Conservation (phyloP, 768 basidiomycete species). For the Rhizopogon roseolus region DNA sequence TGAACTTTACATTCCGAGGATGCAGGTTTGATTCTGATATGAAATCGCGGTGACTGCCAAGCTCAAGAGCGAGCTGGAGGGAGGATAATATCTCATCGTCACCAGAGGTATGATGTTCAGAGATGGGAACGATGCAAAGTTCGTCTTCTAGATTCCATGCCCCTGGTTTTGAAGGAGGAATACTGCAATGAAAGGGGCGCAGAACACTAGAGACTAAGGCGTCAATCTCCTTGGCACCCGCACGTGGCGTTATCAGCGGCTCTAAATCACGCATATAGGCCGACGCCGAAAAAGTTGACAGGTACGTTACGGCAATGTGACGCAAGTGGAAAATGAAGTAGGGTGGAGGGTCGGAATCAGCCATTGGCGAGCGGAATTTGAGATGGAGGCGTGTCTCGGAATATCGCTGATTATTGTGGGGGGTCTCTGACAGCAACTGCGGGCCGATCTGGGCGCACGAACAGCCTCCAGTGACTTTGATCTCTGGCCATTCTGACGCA, state of each 20-base stretch:
- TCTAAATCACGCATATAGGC: constrained; percentile 19
- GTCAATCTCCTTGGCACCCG: constrained; percentile 33
- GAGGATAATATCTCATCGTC: constrained; percentile 5
- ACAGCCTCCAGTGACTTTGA: constrained; percentile 40
- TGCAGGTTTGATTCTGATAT: constrained; percentile 18
- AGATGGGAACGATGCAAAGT: constrained; percentile 17
- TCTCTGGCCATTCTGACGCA: constrained; percentile 51
- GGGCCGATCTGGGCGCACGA: constrained; percentile 31
- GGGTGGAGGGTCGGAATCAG: constrained; percentile 25
- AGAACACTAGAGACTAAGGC: constrained; percentile 36
- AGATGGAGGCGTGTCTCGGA: constrained; percentile 13
- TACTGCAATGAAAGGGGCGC: constrained; percentile 36
- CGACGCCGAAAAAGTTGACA: constrained; percentile 33
- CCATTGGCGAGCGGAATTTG: constrained; percentile 27
- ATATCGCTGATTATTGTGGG: not conserved
- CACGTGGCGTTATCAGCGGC: constrained; percentile 10
- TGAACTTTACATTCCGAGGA: constrained; percentile 20
- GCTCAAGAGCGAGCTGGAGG: constrained; percentile 23
- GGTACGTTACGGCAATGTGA: constrained; percentile 43
- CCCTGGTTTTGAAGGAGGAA: constrained; percentile 9
- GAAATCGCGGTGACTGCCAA: constrained; percentile 18
- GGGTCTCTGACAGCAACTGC: constrained; percentile 4
- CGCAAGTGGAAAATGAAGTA: constrained; percentile 32
- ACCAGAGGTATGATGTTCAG: not conserved
- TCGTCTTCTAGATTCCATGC: constrained; percentile 25